Evolutionary conservation across 495 filamentous ascomycete species (phyloP), one percentile per base, ranked within the genome.

Genomic region (Penicillium angulare): DNA sequence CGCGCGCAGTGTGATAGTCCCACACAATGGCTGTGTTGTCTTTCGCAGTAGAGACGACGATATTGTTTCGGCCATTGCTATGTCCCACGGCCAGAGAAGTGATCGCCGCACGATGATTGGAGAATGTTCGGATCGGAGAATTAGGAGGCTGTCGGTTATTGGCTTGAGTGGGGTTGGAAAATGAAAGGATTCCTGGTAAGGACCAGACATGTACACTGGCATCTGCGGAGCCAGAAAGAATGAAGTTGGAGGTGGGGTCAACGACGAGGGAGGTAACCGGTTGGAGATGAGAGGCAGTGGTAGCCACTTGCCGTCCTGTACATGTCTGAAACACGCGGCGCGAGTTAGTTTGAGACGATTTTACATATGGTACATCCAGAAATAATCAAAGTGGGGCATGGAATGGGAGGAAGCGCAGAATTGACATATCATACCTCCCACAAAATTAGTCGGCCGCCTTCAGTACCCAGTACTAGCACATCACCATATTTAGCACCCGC

Each of bases 201-300:
- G 89, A 90, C 93, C 93, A 97, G 46, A 96, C 83, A 66, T 95
- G 86, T 43, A 96, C 78, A 59, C 86, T 90, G 12, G 92, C 89
- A 65, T 97, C 93, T 51, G 86, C 75, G 7, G 92, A 96, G 32
- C 89, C 93, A 2, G 91, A 92, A 20, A 96, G 77, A 43, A 97
- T 73, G 65, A 93, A 88, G 56, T 84, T 87, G 36, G 83, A 84
- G 36, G 81, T 87, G 29, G 84, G 80, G 59, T 86, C 82, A 26
- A 85, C 79, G 17, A 83, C 85, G 22, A 96, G 77, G 55, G 82
- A 82, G 13, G 89, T 90, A 7, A 96, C 85, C 26, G 85, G 76
- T 65, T 95, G 91, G 27, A 98, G 79, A 76, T 98, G 93, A 40
- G 88, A 86, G 47, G 87, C 80, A 8, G 87, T 83, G n/a, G 93